phyloP scores from a whole-genome alignment of 169 alveolate genomes.

The Eimeria mitis region DNA sequence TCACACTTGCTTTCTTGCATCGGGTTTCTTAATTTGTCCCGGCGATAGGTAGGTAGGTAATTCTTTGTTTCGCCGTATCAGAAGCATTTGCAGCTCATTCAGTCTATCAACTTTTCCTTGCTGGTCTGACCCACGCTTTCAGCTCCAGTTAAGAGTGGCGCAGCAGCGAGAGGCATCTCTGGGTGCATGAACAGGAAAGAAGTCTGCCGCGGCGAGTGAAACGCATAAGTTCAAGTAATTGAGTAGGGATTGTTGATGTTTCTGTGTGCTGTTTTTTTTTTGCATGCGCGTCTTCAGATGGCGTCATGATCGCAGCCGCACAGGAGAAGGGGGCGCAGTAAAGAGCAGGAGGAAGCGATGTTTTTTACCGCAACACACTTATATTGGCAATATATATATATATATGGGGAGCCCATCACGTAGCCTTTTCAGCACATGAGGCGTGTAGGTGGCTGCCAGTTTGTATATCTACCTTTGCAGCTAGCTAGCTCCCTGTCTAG shows the following conservation, averaged over 20 bases:
- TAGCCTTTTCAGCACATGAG: not conserved
- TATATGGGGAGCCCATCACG: not conserved
- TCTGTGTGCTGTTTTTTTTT: not conserved
- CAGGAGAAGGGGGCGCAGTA: constrained; percentile 31
- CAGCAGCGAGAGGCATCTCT: not conserved
- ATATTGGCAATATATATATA: not conserved
- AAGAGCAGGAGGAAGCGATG: not conserved
- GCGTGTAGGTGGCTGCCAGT: not conserved
- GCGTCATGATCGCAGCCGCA: constrained; percentile 23
- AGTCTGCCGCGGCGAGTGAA: not conserved
- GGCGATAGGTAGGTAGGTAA: not conserved
- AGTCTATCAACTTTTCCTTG: not conserved
- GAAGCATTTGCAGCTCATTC: not conserved
- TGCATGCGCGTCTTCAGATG: constrained; percentile 5
- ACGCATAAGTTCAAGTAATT: not conserved
- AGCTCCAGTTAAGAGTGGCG: not conserved
- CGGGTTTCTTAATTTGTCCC: not conserved
- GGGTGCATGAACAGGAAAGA: not conserved
- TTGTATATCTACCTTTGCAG: not conserved
- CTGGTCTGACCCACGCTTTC: not conserved
- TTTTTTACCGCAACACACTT: not conserved
- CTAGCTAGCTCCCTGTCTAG: constrained; percentile 6
- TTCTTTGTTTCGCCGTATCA: not conserved
- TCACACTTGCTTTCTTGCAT: not conserved
- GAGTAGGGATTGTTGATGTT: not conserved